Conservation (phyloP, 768 basidiomycete species). For the Suillus discolor region DNA sequence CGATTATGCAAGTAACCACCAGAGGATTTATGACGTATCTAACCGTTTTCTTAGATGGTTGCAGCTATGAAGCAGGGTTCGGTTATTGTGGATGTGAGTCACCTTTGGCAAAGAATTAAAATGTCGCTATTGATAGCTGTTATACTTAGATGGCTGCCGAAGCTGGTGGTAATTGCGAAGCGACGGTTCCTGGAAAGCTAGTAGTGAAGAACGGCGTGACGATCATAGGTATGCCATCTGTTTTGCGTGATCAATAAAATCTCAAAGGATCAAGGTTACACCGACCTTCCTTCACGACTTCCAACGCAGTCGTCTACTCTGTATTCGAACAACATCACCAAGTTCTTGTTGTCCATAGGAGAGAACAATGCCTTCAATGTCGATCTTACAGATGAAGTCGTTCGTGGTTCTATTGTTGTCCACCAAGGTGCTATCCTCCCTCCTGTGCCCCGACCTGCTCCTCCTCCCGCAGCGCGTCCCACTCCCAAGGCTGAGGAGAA, state of each 20-base stretch:
- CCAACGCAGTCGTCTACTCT: conserved; percentile 89
- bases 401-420: conserved; percentile 76
- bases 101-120: background rate
- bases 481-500: conserved; percentile 50
- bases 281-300: conserved; percentile 84
- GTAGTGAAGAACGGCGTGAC: conserved; percentile 75
- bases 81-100: conserved; percentile 70
- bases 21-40: conserved; percentile 5
- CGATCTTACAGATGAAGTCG: conserved; percentile 82
- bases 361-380: conserved; percentile 62
- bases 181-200: conserved; percentile 77
- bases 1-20: conserved; percentile 45
- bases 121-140: conserved; percentile 15
- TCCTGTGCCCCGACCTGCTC: conserved; percentile 67
- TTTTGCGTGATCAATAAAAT: conserved; percentile 6
- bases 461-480: conserved; percentile 57
- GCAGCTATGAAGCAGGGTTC: conserved; percentile 93
- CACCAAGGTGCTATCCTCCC: conserved; percentile 68
- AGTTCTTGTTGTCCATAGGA: conserved; percentile 83
- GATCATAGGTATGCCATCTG: conserved; percentile 59
- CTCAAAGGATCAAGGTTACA: conserved; percentile 55
- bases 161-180: conserved; percentile 88
- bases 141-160: conserved; percentile 61
- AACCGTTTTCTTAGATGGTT: conserved; percentile 55
- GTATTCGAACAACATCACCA: conserved; percentile 91